phyloP scores from a whole-genome alignment of 192 early-diverging fungal species.

The Mortierella hygrophila region DNA sequence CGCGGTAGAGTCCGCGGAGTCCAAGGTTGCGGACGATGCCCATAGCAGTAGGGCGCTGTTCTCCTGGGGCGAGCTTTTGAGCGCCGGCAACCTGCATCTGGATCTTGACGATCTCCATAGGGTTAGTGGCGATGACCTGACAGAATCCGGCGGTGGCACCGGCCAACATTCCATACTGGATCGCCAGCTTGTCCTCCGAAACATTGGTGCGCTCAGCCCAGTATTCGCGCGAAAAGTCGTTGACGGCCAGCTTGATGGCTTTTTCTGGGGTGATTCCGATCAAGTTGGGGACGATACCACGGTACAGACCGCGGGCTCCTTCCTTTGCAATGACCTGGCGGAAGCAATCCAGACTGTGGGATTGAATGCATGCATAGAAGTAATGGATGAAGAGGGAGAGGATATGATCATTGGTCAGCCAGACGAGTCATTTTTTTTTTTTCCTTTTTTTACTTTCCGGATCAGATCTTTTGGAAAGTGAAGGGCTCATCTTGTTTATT shows the following conservation, averaged over 20 bases:
- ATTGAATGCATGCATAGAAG: not conserved
- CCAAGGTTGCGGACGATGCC: constrained; percentile 59
- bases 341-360: constrained; percentile 52
- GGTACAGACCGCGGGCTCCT: constrained; percentile 61
- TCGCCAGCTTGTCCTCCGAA: constrained; percentile 53
- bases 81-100: constrained; percentile 62
- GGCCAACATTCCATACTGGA: constrained; percentile 61
- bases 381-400: not conserved
- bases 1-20: constrained; percentile 60
- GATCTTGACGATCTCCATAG: constrained; percentile 74
- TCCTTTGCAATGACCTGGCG: constrained; percentile 57
- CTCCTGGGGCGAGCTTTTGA: constrained; percentile 33
- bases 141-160: constrained; percentile 67
- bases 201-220: constrained; percentile 47
- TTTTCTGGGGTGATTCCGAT: constrained; percentile 70
- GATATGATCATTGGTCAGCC: not conserved
- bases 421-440: constrained; percentile 4
- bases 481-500: not conserved
- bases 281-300: constrained; percentile 63
- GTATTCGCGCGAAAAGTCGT: constrained; percentile 62
- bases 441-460: not conserved
- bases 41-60: constrained; percentile 41
- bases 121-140: constrained; percentile 70
- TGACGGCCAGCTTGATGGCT: constrained; percentile 71
- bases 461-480: not conserved